Evolutionary conservation across 305 asterid genomes (phyloP).

Genomic region (Euphrasia arctica): DNA sequence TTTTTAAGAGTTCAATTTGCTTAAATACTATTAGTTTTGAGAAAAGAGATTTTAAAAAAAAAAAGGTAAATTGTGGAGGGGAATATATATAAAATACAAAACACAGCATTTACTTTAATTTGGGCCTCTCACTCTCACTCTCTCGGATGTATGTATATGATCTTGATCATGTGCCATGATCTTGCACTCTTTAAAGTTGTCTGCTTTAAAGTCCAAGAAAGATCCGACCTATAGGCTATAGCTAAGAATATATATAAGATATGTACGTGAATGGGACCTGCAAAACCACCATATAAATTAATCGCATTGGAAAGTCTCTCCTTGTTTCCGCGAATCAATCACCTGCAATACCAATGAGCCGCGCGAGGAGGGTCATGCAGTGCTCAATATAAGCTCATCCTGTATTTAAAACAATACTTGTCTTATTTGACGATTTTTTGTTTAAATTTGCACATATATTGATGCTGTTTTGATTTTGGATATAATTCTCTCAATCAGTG

Average conservation of each 20-base stretch:
- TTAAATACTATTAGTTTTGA: not conserved
- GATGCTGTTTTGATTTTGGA: no score
- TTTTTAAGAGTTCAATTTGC: not conserved
- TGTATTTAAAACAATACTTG: no score
- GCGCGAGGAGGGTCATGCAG: no score
- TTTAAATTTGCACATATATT: no score
- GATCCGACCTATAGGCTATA: slow-evolving; percentile 26
- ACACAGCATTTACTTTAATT: not conserved
- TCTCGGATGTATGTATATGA: no score
- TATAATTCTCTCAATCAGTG: no score
- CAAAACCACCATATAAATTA: slow-evolving; percentile 2
- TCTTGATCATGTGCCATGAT: slow-evolving; percentile 28
- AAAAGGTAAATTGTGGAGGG: not conserved
- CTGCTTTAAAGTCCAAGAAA: slow-evolving; percentile 25
- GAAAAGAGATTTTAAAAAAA: not conserved
- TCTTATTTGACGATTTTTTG: no score
- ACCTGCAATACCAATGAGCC: no score
- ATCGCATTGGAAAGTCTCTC: not conserved
- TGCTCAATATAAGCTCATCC: no score
- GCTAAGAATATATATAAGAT: slow-evolving; percentile 34
- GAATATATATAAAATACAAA: not conserved
- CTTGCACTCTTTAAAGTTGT: slow-evolving; percentile 19
- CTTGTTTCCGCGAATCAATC: no score
- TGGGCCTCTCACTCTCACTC: not conserved
- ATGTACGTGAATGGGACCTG: not conserved